phyloP scores from a whole-genome alignment of 441 rosid genomes.

The Mallotus repandus region DNA sequence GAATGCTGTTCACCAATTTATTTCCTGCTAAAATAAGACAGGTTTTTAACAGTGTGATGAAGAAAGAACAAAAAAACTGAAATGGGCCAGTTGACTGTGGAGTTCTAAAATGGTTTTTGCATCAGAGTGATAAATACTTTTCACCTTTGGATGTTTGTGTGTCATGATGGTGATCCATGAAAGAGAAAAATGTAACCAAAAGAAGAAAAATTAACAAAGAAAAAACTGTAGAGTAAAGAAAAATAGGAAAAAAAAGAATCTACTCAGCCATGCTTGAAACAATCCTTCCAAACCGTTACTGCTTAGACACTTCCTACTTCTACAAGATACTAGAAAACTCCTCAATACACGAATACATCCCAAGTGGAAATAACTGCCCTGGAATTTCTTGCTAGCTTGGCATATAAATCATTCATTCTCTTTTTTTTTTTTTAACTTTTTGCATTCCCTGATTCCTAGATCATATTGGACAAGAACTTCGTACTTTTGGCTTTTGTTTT shows the following conservation, averaged over 20 bases:
- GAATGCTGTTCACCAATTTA: neutral
- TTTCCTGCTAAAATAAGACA: neutral
- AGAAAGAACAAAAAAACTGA: neutral
- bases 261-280: too few species aligned
- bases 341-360: too few species aligned
- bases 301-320: neutral
- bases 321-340: too few species aligned
- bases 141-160: too few species aligned
- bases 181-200: neutral
- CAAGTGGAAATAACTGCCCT: neutral
- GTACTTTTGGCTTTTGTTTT: conserved; percentile 10
- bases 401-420: neutral
- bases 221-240: too few species aligned
- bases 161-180: neutral
- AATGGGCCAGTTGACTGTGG: neutral
- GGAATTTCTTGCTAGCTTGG: neutral
- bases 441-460: neutral
- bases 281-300: too few species aligned
- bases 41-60: neutral
- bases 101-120: neutral
- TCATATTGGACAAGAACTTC: conserved; percentile 1
- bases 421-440: neutral
- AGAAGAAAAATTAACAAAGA: too few species aligned
- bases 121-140: too few species aligned
- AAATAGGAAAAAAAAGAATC: too few species aligned